phyloP scores from a whole-genome alignment of 441 rosid genomes.

The Manihot esculenta region DNA sequence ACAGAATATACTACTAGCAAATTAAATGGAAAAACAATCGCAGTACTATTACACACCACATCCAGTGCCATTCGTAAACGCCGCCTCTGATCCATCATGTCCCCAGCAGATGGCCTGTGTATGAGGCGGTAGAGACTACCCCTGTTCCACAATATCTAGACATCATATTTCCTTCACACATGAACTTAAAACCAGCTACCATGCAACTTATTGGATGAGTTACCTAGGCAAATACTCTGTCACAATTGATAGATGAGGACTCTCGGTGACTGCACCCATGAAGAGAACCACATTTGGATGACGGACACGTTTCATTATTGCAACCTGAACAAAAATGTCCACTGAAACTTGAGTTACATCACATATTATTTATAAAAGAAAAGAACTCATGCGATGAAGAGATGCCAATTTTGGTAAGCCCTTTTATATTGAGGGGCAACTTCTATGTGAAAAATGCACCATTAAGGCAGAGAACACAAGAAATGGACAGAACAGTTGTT shows the following conservation, averaged over 20 bases:
- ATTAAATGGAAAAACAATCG: constrained; percentile 3
- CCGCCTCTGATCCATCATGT: constrained; percentile 79
- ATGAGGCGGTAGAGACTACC: constrained; percentile 91
- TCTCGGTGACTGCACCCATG: constrained; percentile 97
- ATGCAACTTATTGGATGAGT: neutral
- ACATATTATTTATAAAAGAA: neutral
- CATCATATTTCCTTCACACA: neutral
- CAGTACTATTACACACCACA: constrained; percentile 57
- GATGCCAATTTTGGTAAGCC: neutral
- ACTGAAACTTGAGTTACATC: neutral
- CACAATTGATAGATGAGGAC: constrained; percentile 84
- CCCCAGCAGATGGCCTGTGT: constrained; percentile 86
- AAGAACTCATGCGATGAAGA: neutral
- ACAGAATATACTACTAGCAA: neutral
- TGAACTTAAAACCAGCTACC: neutral
- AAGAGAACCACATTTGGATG: constrained; percentile 98
- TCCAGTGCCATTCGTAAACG: constrained; percentile 91
- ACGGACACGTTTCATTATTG: constrained; percentile 95
- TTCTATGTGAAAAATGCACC: neutral
- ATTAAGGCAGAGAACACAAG: neutral
- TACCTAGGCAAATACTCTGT: constrained; percentile 94
- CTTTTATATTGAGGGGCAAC: neutral
- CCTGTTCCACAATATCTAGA: constrained; percentile 40
- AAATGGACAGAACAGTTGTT: neutral
- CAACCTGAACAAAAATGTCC: constrained; percentile 57